Evolutionary conservation across 164 flowering plant genomes (phyloP).

Genomic region (Taxillus chinensis): DNA sequence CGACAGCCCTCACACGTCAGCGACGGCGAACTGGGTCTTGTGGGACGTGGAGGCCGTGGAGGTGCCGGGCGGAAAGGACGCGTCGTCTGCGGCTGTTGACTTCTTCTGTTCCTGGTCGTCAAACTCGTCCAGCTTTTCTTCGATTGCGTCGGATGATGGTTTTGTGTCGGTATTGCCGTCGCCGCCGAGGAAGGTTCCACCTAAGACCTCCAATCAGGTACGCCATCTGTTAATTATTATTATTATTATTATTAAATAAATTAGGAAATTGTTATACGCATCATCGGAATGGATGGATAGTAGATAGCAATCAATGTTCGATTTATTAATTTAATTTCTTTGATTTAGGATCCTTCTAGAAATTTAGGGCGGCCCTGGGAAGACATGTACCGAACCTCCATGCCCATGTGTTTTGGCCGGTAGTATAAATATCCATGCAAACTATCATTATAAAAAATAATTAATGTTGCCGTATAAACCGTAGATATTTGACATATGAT

Average conservation of each 20-base stretch:
- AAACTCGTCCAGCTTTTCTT: conserved; percentile 29
- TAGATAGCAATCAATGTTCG: too few species aligned
- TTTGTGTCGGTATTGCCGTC: conserved; percentile 23
- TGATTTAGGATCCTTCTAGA: too few species aligned
- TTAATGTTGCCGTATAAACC: too few species aligned
- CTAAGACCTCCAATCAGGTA: conserved; percentile 8
- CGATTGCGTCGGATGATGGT: conserved; percentile 22
- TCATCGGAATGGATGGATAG: conserved; percentile 5
- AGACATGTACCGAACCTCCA: too few species aligned
- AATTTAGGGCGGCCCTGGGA: too few species aligned
- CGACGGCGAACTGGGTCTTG: conserved; percentile 42
- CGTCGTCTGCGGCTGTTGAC: too few species aligned
- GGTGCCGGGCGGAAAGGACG: not conserved
- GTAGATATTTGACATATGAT: too few species aligned
- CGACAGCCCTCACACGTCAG: conserved; percentile 28
- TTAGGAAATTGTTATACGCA: not conserved
- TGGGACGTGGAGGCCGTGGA: conserved; percentile 57
- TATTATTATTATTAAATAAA: too few species aligned
- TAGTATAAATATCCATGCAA: too few species aligned
- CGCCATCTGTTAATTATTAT: not conserved
- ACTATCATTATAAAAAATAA: too few species aligned
- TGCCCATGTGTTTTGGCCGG: too few species aligned
- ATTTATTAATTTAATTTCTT: too few species aligned
- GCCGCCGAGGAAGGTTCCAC: conserved; percentile 12
- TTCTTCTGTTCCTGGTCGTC: conserved; percentile 18